A percentile compares a stretch with the other conserved stretches of the same genome.
Conservation (phyloP, 768 basidiomycete genomes). For the Strobilomyces dryophilus region DNA sequence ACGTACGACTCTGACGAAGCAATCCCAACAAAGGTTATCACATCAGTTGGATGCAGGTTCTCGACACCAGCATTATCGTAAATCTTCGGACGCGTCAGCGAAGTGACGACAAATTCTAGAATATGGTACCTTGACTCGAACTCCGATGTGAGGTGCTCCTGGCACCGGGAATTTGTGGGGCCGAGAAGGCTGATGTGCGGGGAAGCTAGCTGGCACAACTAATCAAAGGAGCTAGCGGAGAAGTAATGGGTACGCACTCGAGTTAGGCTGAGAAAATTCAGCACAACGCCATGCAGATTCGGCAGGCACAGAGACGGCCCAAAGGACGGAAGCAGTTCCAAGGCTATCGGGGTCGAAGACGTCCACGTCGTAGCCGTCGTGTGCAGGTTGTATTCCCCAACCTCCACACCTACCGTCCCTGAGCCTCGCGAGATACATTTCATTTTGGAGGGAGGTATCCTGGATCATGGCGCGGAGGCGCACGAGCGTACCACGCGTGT, state of each 20-base stretch:
- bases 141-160: conserved; percentile 53
- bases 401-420: conserved; percentile 52
- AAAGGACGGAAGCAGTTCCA: conserved; percentile 59
- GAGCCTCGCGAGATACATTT: conserved; percentile 61
- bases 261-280: conserved; percentile 22
- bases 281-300: conserved; percentile 54
- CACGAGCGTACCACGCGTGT: conserved; percentile 55
- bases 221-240: not conserved
- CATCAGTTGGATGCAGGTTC: conserved; percentile 54
- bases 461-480: conserved; percentile 78
- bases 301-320: conserved; percentile 75
- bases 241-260: conserved; percentile 16
- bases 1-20: conserved; percentile 61
- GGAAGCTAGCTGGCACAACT: conserved; percentile 18
- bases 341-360: conserved; percentile 46
- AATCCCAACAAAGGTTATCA: conserved; percentile 73
- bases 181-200: conserved; percentile 26
- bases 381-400: conserved; percentile 59
- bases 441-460: conserved; percentile 69
- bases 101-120: not conserved
- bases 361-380: conserved; percentile 11
- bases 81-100: conserved; percentile 38
- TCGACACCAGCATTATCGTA: conserved; percentile 48
- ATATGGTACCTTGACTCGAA: conserved; percentile 60
- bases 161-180: conserved; percentile 67